Base-by-base conservation (phyloP, 192 early-diverging fungal genomes). In the Thoreauomyces humboldtii region DNA sequence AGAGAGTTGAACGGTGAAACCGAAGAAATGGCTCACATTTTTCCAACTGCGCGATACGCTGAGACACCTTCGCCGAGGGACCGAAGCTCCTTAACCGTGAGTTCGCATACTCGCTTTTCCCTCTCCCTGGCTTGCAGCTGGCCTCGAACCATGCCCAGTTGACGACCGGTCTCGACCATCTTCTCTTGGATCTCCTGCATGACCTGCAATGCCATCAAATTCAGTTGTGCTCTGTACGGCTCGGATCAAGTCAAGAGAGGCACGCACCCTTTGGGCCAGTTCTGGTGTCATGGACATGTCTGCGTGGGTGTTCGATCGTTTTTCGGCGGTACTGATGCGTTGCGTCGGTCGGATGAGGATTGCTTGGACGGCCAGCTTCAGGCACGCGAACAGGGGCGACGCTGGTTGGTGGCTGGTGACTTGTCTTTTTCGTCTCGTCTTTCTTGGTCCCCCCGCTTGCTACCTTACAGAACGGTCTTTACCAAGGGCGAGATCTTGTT, bases 1-100 rank as follows among this genome's bases (percentile, higher is more conserved):
- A 42, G 0, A 27, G n/a, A 57, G 32, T 24, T 6, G 27, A 5
- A 52, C 22, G 22, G 22, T 7, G 22, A 22, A 48, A 9, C 47
- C 9, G 12, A 48, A 48, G 7, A 7, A 48, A 22, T 5, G 4
- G 37, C 73, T 61, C 76, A 88, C 89, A 88, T 88, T 59, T 89
- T 88, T 1, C 89, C 89, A 27, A 91, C 81, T 34, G 88, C 76
- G 59, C 87, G 82, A 73, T 91, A 91, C 15, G 88, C 84, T 25
- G 73, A 70, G 2, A 81, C 86, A 17, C 72, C 71, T 7, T 57
- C 36, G 21, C 73, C 71, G 5, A 89, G 71, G 7, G 75, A 48
- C 33, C 75, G 67, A 4, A 91, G 79, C 67, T 91, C 89, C 55
- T 79, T 82, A 61, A 76, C 78, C 12, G 89, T 88, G 29, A 91